phyloP scores from a whole-genome alignment of 495 filamentous ascomycete genomes.

The Penicillium pulvis region DNA sequence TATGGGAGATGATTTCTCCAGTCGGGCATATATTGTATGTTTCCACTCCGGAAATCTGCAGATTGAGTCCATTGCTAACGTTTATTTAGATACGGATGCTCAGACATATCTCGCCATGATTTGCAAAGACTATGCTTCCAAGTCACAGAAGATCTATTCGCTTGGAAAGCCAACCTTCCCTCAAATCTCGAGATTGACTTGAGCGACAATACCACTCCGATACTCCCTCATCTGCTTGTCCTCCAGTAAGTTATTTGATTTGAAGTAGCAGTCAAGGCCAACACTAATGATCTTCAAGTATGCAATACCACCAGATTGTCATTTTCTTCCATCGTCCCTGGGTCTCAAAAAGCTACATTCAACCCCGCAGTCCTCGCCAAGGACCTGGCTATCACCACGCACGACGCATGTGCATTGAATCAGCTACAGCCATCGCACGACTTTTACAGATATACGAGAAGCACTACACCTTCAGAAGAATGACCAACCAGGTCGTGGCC shows the following conservation, averaged over 20 bases:
- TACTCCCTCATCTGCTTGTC: conserved; percentile 50
- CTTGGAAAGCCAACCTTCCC: conserved; percentile 51
- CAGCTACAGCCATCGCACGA: conserved; percentile 45
- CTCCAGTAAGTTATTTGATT: conserved; percentile 41
- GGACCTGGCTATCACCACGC: conserved; percentile 51
- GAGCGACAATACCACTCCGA: conserved; percentile 37
- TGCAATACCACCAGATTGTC: conserved; percentile 57
- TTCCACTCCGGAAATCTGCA: not conserved
- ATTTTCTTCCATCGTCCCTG: conserved; percentile 55
- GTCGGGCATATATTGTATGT: conserved; percentile 51
- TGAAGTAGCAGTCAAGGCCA: not conserved
- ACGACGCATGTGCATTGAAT: conserved; percentile 51
- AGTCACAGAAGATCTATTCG: conserved; percentile 46
- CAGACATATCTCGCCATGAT: conserved; percentile 46
- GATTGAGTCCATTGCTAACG: conserved; percentile 15
- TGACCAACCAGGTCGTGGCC: conserved; percentile 53
- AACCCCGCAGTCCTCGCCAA: conserved; percentile 45
- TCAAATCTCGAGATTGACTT: conserved; percentile 45
- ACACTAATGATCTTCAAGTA: conserved; percentile 32
- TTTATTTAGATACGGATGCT: conserved; percentile 42
- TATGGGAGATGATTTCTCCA: conserved; percentile 54
- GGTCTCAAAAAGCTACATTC: conserved; percentile 52
- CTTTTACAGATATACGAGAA: conserved; percentile 52
- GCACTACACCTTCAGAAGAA: conserved; percentile 51
- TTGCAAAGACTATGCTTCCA: conserved; percentile 47